Conservation (phyloP, 257 asterid species). For the Ajuga chamaepitys region DNA sequence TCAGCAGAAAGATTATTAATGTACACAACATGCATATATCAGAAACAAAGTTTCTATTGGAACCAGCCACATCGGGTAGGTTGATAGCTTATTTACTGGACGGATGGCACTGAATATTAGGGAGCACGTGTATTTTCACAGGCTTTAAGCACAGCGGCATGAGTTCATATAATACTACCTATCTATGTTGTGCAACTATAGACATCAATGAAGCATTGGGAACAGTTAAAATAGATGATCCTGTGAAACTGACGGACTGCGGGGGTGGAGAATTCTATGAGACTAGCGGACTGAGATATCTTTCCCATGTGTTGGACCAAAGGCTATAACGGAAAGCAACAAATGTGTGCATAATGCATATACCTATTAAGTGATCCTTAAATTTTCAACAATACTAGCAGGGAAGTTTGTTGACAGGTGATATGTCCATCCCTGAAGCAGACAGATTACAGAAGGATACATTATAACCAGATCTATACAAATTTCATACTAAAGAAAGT, state of each 20-base stretch:
- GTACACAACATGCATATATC: not conserved
- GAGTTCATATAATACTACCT: not conserved
- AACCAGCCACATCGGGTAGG: not conserved
- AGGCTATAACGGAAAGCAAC: not conserved
- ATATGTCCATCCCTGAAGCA: not conserved
- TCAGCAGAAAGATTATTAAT: not conserved
- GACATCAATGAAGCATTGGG: not conserved
- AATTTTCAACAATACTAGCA: not conserved
- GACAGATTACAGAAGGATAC: conserved; percentile 3
- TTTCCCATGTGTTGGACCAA: not conserved
- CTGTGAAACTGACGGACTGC: not conserved
- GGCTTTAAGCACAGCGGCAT: not conserved
- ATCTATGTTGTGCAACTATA: not conserved
- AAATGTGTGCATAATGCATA: not conserved
- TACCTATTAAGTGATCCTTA: not conserved
- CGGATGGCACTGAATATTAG: not conserved
- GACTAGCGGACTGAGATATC: not conserved
- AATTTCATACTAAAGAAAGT: not conserved
- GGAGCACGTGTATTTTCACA: not conserved
- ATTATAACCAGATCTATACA: not conserved
- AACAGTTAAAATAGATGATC: not conserved
- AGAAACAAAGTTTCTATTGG: not conserved
- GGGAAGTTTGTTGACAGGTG: not conserved
- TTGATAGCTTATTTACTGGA: not conserved
- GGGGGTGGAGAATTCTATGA: not conserved